phyloP scores from a whole-genome alignment of 1,284 basidiomycete species.

The Cyathus olla region DNA sequence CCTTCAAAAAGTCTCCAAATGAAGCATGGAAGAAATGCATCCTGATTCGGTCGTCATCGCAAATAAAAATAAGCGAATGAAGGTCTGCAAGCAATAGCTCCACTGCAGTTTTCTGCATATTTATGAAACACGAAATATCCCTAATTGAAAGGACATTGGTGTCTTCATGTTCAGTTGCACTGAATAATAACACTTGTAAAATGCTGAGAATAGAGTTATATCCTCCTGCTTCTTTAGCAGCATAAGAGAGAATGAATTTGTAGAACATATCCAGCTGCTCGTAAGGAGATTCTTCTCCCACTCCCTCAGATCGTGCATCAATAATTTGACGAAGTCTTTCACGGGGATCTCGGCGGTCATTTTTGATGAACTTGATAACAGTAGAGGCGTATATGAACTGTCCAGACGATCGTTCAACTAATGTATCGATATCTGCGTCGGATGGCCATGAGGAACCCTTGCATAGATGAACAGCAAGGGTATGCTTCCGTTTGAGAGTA shows the following conservation, averaged over 20 bases:
- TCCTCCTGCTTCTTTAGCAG: neutral
- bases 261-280: slow-evolving; percentile 1
- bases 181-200: neutral
- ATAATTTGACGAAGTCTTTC: neutral
- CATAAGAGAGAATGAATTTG: neutral
- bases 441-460: neutral
- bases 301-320: neutral
- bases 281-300: neutral
- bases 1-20: neutral
- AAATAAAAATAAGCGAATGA: neutral
- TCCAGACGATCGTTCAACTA: slow-evolving; percentile 1
- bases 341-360: neutral
- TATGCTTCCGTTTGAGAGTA: neutral
- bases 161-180: no score
- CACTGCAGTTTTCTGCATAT: no score
- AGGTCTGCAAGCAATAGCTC: neutral
- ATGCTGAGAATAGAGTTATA: no score
- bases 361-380: neutral
- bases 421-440: neutral
- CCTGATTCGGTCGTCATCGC: no score
- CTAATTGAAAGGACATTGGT: no score
- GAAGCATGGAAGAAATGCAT: neutral
- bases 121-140: no score
- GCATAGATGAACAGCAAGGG: neutral
- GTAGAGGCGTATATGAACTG: slow-evolving; percentile 2